Evolutionary conservation across 2,329 filamentous ascomycete species (phyloP).

Genomic region (Botryotinia convoluta): DNA sequence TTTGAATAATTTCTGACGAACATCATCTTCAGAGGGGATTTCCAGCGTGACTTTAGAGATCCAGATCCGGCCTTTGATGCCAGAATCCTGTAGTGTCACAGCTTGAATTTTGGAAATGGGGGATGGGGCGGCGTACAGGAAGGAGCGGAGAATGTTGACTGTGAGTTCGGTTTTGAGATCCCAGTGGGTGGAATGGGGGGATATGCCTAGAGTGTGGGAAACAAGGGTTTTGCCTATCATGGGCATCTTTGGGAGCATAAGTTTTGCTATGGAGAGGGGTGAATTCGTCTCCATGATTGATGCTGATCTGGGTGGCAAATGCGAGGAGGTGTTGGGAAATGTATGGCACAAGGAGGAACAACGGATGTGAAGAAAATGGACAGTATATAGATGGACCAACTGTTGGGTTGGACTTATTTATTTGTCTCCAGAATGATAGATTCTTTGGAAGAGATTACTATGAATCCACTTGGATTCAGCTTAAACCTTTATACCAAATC

Average conservation of each 20-base stretch:
- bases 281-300: slow-evolving; percentile 37
- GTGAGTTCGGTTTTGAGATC: slow-evolving; percentile 73
- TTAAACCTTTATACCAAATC: neutral
- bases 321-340: neutral
- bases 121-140: slow-evolving; percentile 45
- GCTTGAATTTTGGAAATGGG: slow-evolving; percentile 62
- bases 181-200: slow-evolving; percentile 70
- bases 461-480: neutral
- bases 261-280: slow-evolving; percentile 30
- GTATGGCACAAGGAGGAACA: neutral
- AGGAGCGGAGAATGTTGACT: slow-evolving; percentile 66
- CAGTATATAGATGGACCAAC: neutral
- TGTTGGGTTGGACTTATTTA: neutral
- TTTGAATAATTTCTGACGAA: slow-evolving; percentile 55
- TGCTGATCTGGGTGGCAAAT: slow-evolving; percentile 35
- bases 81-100: slow-evolving; percentile 57
- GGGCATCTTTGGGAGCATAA: slow-evolving; percentile 54
- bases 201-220: slow-evolving; percentile 63
- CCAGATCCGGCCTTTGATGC: slow-evolving; percentile 79
- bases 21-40: slow-evolving; percentile 52
- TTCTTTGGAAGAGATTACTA: neutral
- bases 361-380: neutral
- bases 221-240: slow-evolving; percentile 59
- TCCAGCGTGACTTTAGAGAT: slow-evolving; percentile 67
- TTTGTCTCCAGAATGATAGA: neutral